Evolutionary conservation across 371 early-diverging fungal species (phyloP).

Genomic region (Syncephalis fuscata): DNA sequence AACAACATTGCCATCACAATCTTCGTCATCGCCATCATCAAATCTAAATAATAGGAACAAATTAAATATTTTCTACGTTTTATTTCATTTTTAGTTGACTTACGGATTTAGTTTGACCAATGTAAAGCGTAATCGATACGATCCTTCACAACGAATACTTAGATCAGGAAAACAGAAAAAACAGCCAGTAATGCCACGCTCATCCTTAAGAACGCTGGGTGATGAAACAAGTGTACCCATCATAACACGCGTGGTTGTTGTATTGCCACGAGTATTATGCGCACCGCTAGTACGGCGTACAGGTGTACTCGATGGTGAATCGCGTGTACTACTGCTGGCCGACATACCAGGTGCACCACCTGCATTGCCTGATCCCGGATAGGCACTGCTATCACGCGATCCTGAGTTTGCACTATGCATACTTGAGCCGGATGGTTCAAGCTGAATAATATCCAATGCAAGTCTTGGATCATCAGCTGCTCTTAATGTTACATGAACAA

Average conservation of each 20-base stretch:
- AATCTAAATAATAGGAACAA: neutral
- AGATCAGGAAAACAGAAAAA: constrained; percentile 89
- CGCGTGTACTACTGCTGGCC: no score
- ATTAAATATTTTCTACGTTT: constrained; percentile 1
- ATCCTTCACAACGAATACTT: constrained; percentile 73
- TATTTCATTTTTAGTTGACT: constrained; percentile 6
- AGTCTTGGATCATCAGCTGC: constrained; percentile 32
- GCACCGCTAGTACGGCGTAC: constrained; percentile 11
- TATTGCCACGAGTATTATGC: constrained; percentile 33
- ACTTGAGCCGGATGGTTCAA: constrained; percentile 13
- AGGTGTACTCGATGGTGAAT: neutral
- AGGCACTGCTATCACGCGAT: neutral
- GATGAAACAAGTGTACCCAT: constrained; percentile 74
- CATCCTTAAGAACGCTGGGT: constrained; percentile 51
- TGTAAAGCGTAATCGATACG: constrained; percentile 64
- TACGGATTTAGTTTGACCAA: constrained; percentile 34
- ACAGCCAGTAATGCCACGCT: constrained; percentile 52
- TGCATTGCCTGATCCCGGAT: no score
- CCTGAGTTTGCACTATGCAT: neutral
- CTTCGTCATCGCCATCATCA: constrained; percentile 28
- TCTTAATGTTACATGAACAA: constrained; percentile 61
- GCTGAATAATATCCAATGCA: constrained; percentile 27
- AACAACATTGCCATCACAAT: constrained; percentile 29
- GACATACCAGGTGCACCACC: no score
- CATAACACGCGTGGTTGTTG: constrained; percentile 41